These are phyloP conservation scores for Septoria petroselini DNA, from an alignment of 2,329 filamentous ascomycete genomes.

Conservation along the genomic window DNA sequence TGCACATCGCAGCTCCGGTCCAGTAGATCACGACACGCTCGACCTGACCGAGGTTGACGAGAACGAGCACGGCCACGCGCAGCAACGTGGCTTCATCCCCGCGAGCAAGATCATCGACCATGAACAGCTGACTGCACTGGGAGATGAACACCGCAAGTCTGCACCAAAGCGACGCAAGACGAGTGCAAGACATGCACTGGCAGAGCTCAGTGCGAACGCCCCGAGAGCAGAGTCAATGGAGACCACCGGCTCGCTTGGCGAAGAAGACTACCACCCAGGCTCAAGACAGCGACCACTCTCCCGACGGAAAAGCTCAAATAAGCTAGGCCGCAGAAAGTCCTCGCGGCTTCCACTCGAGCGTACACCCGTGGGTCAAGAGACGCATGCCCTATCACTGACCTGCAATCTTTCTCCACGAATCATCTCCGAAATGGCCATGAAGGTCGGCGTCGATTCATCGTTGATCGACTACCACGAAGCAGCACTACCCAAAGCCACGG, in stretches of 20 bases:
- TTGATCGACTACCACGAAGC: constrained; percentile 31
- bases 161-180: constrained; percentile 30
- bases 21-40: neutral
- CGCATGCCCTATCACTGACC: constrained; percentile 21
- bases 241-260: neutral
- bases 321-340: constrained; percentile 36
- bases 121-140: constrained; percentile 13
- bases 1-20: constrained; percentile 20
- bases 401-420: neutral
- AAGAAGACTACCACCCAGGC: constrained; percentile 19
- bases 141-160: constrained; percentile 11
- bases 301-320: constrained; percentile 27
- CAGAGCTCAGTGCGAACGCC: constrained; percentile 30
- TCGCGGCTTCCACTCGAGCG: constrained; percentile 42
- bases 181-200: constrained; percentile 23
- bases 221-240: constrained; percentile 2
- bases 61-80: constrained; percentile 1
- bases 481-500: constrained; percentile 19
- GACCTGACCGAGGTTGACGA: neutral
- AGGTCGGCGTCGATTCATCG: constrained; percentile 20
- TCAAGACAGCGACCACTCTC: constrained; percentile 13
- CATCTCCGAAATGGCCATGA: constrained; percentile 14
- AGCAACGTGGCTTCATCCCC: constrained; percentile 28
- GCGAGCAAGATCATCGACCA: constrained; percentile 32
- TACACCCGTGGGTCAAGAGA: constrained; percentile 32